Conservation (phyloP, 2,329 filamentous ascomycete species). For the Ascochyta viciae-villosae region DNA sequence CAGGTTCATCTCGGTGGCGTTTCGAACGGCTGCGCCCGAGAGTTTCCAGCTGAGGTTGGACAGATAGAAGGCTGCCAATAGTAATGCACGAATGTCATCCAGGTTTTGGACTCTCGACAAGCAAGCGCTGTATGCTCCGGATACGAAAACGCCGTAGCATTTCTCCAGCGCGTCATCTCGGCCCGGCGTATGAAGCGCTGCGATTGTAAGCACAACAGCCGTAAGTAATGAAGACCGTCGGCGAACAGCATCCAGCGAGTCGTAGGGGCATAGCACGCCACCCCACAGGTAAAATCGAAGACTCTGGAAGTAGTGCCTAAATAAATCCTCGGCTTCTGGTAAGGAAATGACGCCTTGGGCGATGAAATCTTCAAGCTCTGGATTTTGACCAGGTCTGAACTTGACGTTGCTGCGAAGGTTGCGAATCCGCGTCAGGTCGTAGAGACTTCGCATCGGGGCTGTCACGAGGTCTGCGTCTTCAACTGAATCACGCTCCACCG, state of each 20-base stretch:
- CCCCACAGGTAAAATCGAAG: slow-evolving; percentile 45
- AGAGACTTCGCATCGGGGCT: slow-evolving; percentile 46
- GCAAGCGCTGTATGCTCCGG: slow-evolving; percentile 43
- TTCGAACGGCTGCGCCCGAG: slow-evolving; percentile 49
- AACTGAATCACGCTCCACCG: slow-evolving; percentile 36
- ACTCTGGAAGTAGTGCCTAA: slow-evolving; percentile 39
- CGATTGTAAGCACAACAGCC: slow-evolving; percentile 39
- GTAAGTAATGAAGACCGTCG: slow-evolving; percentile 43
- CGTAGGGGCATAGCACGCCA: slow-evolving; percentile 40
- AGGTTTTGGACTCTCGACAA: slow-evolving; percentile 47
- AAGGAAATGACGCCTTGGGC: slow-evolving; percentile 37
- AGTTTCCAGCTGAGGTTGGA: slow-evolving; percentile 52
- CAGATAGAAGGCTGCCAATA: slow-evolving; percentile 51
- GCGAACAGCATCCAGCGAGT: slow-evolving; percentile 38
- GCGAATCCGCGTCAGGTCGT: slow-evolving; percentile 43
- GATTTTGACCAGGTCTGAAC: slow-evolving; percentile 34
- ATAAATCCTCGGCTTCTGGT: slow-evolving; percentile 40
- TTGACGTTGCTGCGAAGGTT: slow-evolving; percentile 40
- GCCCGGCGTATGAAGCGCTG: slow-evolving; percentile 40
- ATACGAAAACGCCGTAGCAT: slow-evolving; percentile 44
- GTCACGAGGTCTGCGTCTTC: slow-evolving; percentile 37
- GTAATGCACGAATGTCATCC: slow-evolving; percentile 49
- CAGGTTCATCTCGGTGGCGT: slow-evolving; percentile 51
- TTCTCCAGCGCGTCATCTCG: slow-evolving; percentile 38
- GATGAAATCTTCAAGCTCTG: slow-evolving; percentile 43